These are phyloP conservation scores for Beauveria asiatica DNA, from an alignment of 2,329 filamentous ascomycete genomes.

Conservation along the genomic window DNA sequence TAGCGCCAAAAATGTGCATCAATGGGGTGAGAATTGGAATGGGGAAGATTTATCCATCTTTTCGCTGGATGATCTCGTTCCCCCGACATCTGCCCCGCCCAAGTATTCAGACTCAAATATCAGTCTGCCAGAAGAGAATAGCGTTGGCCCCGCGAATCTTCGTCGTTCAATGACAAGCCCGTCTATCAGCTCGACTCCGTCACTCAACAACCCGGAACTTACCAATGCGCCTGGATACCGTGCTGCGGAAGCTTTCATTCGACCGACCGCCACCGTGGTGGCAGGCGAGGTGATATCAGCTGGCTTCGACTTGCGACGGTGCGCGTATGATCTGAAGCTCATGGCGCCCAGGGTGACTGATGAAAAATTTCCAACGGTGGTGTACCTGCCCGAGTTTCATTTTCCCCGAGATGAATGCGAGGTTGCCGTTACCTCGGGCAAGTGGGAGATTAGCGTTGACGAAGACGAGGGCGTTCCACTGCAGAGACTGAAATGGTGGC, in stretches of 20 bases:
- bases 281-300: conserved; percentile 63
- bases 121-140: conserved; percentile 38
- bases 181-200: conserved; percentile 52
- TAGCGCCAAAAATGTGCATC: conserved; percentile 71
- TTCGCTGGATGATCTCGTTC: conserved; percentile 68
- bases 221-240: conserved; percentile 66
- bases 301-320: conserved; percentile 75
- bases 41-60: conserved; percentile 92
- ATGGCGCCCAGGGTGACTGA: conserved; percentile 48
- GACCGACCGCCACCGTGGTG: conserved; percentile 70
- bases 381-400: conserved; percentile 87
- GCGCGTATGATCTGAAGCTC: conserved; percentile 67
- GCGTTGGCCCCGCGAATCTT: conserved; percentile 67
- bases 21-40: conserved; percentile 92
- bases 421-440: conserved; percentile 73
- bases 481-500: conserved; percentile 87
- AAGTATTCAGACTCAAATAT: conserved; percentile 38
- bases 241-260: conserved; percentile 86
- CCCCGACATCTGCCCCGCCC: conserved; percentile 45
- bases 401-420: conserved; percentile 68
- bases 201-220: conserved; percentile 46
- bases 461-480: conserved; percentile 60
- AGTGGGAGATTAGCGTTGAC: conserved; percentile 76
- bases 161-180: conserved; percentile 61
- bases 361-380: conserved; percentile 63